These are phyloP conservation scores for Rubia yunnanensis DNA, from an alignment of 257 asterid genomes.

Conservation along the genomic window DNA sequence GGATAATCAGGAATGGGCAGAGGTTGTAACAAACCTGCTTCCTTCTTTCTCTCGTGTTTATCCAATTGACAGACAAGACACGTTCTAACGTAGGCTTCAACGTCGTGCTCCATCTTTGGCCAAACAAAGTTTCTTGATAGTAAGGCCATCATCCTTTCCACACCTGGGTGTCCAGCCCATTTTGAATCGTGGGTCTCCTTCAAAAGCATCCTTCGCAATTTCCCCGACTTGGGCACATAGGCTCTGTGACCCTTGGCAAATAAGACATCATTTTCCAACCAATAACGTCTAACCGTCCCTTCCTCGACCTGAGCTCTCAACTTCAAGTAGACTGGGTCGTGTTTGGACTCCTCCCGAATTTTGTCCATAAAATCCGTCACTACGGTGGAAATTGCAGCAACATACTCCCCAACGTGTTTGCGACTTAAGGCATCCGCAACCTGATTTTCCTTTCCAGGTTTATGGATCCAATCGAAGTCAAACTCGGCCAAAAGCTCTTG, in stretches of 20 bases:
- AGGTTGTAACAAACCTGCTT: neutral
- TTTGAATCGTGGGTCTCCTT: neutral
- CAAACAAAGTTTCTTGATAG: neutral
- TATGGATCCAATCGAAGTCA: neutral
- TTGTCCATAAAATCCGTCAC: neutral
- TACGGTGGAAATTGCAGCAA: neutral
- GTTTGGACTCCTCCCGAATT: neutral
- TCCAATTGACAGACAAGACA: neutral
- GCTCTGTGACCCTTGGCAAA: neutral
- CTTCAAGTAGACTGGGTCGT: neutral
- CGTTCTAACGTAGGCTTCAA: neutral
- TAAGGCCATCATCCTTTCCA: neutral
- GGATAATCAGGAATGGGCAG: neutral
- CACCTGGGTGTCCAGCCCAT: constrained; percentile 1
- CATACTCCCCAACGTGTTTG: neutral
- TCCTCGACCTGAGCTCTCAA: neutral
- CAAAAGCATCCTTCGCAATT: neutral
- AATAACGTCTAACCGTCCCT: neutral
- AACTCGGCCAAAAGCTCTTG: neutral
- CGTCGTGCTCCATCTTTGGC: neutral
- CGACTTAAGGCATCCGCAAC: neutral
- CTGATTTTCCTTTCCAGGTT: neutral
- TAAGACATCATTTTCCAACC: neutral
- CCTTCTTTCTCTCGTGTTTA: neutral
- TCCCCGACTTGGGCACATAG: neutral